phyloP scores from a whole-genome alignment of 352 stramenopile species.

The Aphanomyces euteiches region DNA sequence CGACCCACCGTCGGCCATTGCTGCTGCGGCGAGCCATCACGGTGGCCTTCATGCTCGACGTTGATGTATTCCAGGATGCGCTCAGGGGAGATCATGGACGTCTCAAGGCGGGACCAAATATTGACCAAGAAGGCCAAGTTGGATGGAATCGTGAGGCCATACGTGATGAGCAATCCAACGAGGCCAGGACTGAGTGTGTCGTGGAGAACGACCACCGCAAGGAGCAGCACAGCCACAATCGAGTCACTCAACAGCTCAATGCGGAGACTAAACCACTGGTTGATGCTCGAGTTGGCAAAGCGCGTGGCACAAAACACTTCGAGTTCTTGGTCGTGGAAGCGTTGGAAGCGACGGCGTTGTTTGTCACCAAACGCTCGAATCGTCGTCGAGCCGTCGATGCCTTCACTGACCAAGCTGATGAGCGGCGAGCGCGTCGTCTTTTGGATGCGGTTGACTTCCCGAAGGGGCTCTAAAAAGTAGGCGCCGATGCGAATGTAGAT shows the following conservation, averaged over 20 bases:
- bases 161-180: conserved; percentile 18
- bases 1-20: background rate
- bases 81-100: conserved; percentile 83
- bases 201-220: conserved; percentile 29
- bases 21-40: too few relatives aligned
- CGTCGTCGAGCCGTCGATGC: conserved; percentile 18
- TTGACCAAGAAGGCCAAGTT: conserved; percentile 85
- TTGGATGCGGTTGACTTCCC: conserved; percentile 83
- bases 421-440: conserved; percentile 60
- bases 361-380: conserved; percentile 23
- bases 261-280: conserved; percentile 47
- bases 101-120: conserved; percentile 61
- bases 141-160: conserved; percentile 10
- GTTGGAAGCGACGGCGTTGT: conserved; percentile 36
- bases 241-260: conserved; percentile 44
- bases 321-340: conserved; percentile 40
- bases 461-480: conserved; percentile 53
- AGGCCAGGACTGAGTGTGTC: background rate
- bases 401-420: conserved; percentile 78
- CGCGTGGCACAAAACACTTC: conserved; percentile 36
- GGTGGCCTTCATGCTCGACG: conserved; percentile 28
- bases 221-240: conserved; percentile 37
- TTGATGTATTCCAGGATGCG: conserved; percentile 83
- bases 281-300: conserved; percentile 36
- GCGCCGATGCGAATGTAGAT: conserved; percentile 75